Evolutionary conservation across 2,329 filamentous ascomycete species (phyloP).

Genomic region (Pestalotiopsis sp.): DNA sequence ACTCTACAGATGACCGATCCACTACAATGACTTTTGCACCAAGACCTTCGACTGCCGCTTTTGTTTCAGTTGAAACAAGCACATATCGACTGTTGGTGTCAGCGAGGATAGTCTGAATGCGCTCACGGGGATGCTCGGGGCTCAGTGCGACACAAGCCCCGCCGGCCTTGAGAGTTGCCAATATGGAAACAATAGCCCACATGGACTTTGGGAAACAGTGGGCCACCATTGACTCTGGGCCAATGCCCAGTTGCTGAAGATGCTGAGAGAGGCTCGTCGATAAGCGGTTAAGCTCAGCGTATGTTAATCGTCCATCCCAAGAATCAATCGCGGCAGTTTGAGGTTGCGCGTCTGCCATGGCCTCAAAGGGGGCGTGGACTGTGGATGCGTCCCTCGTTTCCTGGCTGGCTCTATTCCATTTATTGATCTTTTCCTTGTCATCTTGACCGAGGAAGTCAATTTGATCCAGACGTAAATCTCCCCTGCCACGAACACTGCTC

Average conservation of each 20-base stretch:
- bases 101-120: conserved; percentile 36
- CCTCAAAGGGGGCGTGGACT: conserved; percentile 1
- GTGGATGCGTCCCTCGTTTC: background rate
- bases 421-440: background rate
- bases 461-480: background rate
- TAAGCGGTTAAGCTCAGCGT: conserved; percentile 28
- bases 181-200: conserved; percentile 34
- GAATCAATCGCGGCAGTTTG: conserved; percentile 23
- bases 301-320: conserved; percentile 34
- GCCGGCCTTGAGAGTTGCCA: conserved; percentile 38
- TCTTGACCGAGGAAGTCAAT: background rate
- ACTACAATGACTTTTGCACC: background rate
- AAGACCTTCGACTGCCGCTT: background rate
- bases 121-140: conserved; percentile 34
- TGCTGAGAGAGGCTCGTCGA: conserved; percentile 25
- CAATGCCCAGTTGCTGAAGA: conserved; percentile 27
- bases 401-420: background rate
- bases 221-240: conserved; percentile 32
- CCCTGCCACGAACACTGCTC: background rate
- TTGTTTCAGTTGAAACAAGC: conserved; percentile 7
- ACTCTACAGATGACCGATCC: background rate
- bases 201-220: conserved; percentile 38
- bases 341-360: background rate
- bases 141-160: conserved; percentile 37
- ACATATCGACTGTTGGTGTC: conserved; percentile 20